Percentiles rank a stretch among this genome's conserved stretches.
phyloP scores from a whole-genome alignment of 192 early-diverging fungal species.

The Backusella circina region DNA sequence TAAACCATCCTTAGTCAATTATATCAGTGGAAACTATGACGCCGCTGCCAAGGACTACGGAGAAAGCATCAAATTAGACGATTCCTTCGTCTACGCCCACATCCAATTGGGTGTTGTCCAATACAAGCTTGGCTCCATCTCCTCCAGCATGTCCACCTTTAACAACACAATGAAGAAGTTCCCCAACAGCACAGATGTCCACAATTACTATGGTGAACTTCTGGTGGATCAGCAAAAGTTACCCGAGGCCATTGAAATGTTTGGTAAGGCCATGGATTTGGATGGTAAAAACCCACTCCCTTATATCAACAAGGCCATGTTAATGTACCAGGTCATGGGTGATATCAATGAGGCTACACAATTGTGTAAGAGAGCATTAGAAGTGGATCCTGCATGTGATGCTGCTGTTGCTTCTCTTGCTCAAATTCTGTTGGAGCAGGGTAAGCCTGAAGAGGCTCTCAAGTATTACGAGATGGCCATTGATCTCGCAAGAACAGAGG shows the following conservation, averaged over 20 bases:
- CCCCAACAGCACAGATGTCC: conserved; percentile 77
- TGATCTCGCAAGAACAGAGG: conserved; percentile 79
- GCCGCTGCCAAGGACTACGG: conserved; percentile 82
- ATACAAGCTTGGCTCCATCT: conserved; percentile 81
- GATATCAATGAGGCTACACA: conserved; percentile 70
- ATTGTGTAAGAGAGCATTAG: conserved; percentile 73
- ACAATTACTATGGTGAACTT: conserved; percentile 97
- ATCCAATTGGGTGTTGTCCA: conserved; percentile 91
- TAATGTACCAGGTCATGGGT: conserved; percentile 67
- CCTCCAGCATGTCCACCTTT: conserved; percentile 72
- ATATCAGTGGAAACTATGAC: conserved; percentile 76
- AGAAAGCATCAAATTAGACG: conserved; percentile 73
- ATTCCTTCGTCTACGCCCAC: conserved; percentile 80
- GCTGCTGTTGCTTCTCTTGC: conserved; percentile 79
- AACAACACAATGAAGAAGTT: conserved; percentile 76
- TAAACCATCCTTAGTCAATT: conserved; percentile 48
- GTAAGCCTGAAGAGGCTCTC: conserved; percentile 83
- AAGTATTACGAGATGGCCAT: conserved; percentile 77
- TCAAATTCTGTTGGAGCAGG: conserved; percentile 81
- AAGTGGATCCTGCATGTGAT: conserved; percentile 90
- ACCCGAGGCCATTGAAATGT: conserved; percentile 76
- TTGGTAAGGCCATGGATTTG: conserved; percentile 85
- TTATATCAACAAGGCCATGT: conserved; percentile 94
- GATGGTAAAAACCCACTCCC: conserved; percentile 81
- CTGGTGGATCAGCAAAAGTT: conserved; percentile 80